phyloP scores from a whole-genome alignment of 1,139 yeast species.

The Geotrichum macrosporum region DNA sequence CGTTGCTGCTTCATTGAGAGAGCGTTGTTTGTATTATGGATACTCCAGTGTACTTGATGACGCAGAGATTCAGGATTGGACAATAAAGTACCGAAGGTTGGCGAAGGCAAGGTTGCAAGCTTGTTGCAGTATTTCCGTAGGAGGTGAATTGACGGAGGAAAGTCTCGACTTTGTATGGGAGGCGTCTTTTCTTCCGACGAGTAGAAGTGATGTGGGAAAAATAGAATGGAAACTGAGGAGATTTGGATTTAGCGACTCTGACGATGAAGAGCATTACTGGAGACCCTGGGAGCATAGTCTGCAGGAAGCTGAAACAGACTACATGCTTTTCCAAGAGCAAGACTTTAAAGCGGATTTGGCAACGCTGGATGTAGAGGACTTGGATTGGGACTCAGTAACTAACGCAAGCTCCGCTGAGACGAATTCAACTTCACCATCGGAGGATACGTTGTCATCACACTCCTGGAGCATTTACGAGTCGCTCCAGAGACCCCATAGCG shows the following conservation, averaged over 20 bases:
- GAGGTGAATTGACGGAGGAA: not conserved
- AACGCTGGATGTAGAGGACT: constrained; percentile 11
- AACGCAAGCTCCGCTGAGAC: not conserved
- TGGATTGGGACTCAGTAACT: constrained; percentile 17
- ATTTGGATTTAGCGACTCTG: constrained; percentile 29
- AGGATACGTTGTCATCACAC: constrained; percentile 1
- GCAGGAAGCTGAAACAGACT: constrained; percentile 28
- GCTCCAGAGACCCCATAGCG: no score
- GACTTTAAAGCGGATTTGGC: constrained; percentile 19
- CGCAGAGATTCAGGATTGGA: constrained; percentile 2
- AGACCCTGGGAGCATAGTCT: constrained; percentile 27
- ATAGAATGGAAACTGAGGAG: constrained; percentile 26
- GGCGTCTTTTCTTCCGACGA: not conserved
- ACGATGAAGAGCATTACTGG: constrained; percentile 33
- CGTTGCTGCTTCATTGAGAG: not conserved
- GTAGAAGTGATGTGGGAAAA: not conserved
- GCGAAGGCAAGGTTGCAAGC: constrained; percentile 11
- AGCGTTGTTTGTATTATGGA: not conserved
- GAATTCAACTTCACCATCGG: constrained; percentile 5
- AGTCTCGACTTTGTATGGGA: constrained; percentile 32
- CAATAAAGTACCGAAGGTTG: constrained; percentile 14
- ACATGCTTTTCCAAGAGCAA: constrained; percentile 17
- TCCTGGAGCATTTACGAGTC: constrained; percentile 7
- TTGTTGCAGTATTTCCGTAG: constrained; percentile 1
- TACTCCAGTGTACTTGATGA: not conserved